These are phyloP conservation scores for Aspergillus uvarum DNA, from an alignment of 2,329 filamentous ascomycete genomes.

Conservation along the genomic window DNA sequence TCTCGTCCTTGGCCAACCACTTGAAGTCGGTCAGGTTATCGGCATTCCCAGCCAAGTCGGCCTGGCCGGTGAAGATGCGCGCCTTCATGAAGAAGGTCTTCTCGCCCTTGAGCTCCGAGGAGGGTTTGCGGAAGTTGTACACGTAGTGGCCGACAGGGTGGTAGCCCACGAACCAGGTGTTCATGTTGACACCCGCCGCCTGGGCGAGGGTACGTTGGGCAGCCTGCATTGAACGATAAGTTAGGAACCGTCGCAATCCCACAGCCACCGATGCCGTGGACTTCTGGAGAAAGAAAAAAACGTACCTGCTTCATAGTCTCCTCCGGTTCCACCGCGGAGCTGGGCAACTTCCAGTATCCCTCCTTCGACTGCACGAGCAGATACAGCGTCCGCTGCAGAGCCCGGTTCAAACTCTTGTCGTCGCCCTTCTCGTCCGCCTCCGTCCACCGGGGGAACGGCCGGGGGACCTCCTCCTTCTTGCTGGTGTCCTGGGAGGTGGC, in stretches of 20 bases:
- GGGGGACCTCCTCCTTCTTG: constrained; percentile 66
- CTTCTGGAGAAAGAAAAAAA: constrained; percentile 17
- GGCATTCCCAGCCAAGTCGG: constrained; percentile 69
- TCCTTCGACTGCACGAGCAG: constrained; percentile 72
- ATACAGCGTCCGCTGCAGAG: constrained; percentile 80
- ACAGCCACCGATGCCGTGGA: not conserved
- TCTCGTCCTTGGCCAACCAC: constrained; percentile 90
- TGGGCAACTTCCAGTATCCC: constrained; percentile 79
- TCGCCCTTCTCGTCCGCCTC: constrained; percentile 78
- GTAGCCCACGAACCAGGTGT: constrained; percentile 94
- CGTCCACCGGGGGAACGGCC: constrained; percentile 67
- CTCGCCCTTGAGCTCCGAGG: constrained; percentile 58
- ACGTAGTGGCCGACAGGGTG: constrained; percentile 81
- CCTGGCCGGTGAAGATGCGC: constrained; percentile 96
- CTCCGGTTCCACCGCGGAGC: constrained; percentile 63
- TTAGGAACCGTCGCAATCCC: not conserved
- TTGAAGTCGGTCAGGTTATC: constrained; percentile 78
- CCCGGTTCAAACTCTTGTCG: constrained; percentile 72
- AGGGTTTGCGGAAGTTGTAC: constrained; percentile 53
- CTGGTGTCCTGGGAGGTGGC: constrained; percentile 41
- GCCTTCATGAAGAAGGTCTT: constrained; percentile 97
- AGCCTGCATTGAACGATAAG: constrained; percentile 56
- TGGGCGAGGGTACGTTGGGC: constrained; percentile 75
- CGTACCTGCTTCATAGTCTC: constrained; percentile 83
- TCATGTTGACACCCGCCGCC: constrained; percentile 90